A percentile compares a stretch with the other conserved stretches of the same genome.
Conservation (phyloP, 2,329 filamentous ascomycete species). For the Colletotrichum chlorophyti region DNA sequence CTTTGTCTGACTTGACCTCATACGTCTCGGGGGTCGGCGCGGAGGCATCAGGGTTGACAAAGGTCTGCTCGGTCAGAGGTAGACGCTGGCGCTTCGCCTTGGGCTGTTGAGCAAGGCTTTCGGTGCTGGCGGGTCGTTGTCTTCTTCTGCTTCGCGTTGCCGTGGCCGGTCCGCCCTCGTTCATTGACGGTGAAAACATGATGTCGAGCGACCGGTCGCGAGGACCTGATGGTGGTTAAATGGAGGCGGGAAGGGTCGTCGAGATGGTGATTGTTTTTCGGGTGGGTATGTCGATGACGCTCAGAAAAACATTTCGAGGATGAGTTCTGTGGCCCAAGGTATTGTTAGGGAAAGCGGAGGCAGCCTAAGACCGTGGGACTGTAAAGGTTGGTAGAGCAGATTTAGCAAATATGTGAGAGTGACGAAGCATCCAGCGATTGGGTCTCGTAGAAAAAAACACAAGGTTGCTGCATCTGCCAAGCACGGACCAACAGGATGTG, state of each 20-base stretch:
- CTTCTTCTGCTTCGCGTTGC: conserved; percentile 67
- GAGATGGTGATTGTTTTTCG: conserved; percentile 23
- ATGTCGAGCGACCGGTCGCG: conserved; percentile 25
- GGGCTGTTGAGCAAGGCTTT: conserved; percentile 61
- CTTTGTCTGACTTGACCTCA: conserved; percentile 62
- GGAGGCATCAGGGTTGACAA: conserved; percentile 55
- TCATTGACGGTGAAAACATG: conserved; percentile 67
- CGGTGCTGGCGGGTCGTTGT: conserved; percentile 64
- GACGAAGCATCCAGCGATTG: conserved; percentile 36
- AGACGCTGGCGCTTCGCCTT: conserved; percentile 70
- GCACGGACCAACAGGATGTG: conserved; percentile 43
- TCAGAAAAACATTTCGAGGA: conserved; percentile 31
- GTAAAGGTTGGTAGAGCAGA: conserved; percentile 24
- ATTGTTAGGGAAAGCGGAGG: conserved; percentile 22
- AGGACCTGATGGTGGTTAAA: too few species aligned
- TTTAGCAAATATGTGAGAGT: conserved; percentile 31
- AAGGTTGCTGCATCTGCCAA: conserved; percentile 40
- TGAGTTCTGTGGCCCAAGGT: conserved; percentile 24
- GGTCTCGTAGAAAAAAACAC: conserved; percentile 37
- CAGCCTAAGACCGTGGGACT: too few species aligned
- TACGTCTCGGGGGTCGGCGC: conserved; percentile 53
- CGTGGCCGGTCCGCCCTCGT: conserved; percentile 59
- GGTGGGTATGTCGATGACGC: conserved; percentile 1
- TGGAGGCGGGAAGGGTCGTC: conserved; percentile 4
- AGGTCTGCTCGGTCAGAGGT: conserved; percentile 63